Evolutionary conservation across 441 rosid species (phyloP).

Genomic region (Isatis lusitanica): DNA sequence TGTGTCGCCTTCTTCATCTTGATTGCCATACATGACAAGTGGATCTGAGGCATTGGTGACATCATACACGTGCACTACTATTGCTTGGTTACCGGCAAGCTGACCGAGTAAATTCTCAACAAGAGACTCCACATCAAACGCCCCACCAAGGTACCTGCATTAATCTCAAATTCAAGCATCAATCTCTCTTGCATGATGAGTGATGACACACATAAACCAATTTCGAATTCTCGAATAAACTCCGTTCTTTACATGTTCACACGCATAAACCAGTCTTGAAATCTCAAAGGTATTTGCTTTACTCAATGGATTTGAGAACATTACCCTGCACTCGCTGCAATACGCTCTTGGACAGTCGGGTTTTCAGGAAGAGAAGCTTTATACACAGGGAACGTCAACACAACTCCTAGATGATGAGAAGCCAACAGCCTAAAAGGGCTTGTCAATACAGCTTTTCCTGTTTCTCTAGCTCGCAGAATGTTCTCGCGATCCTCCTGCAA

Average conservation of each 20-base stretch:
- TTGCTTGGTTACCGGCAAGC: conserved; percentile 91
- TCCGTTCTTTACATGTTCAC: background rate
- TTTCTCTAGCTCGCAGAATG: conserved; percentile 76
- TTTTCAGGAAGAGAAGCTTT: conserved; percentile 67
- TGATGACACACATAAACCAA: background rate
- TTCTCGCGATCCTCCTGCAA: conserved; percentile 91
- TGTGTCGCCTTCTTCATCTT: conserved; percentile 72
- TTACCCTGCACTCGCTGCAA: conserved; percentile 86
- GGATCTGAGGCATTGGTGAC: conserved; percentile 80
- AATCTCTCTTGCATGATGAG: background rate
- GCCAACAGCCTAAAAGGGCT: conserved; percentile 82
- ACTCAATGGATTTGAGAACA: conserved; percentile 1
- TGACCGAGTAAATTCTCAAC: conserved; percentile 95
- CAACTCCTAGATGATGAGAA: conserved; percentile 95
- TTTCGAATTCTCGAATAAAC: background rate
- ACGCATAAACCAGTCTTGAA: background rate
- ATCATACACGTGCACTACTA: conserved; percentile 88
- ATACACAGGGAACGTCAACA: conserved; percentile 96
- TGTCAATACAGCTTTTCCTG: conserved; percentile 94
- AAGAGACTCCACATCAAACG: conserved; percentile 96
- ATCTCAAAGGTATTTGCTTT: background rate
- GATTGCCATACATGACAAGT: conserved; percentile 85
- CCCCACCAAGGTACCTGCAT: conserved; percentile 91
- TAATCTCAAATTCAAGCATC: conserved; percentile 23
- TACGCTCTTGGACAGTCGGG: conserved; percentile 68